phyloP scores from a whole-genome alignment of 2,329 filamentous ascomycete species.

The Myriosclerotinia duriaeana region DNA sequence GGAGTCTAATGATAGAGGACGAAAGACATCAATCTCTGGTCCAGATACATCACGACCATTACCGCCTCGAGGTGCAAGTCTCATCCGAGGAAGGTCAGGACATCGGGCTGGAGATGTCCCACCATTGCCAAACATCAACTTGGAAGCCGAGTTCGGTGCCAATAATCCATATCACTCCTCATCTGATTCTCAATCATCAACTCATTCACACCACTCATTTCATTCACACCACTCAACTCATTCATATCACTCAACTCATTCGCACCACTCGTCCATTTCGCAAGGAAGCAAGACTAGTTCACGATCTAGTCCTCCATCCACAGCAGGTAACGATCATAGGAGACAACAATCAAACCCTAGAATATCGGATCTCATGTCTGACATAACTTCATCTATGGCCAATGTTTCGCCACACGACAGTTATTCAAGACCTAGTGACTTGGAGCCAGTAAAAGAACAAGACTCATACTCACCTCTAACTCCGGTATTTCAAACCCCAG shows the following conservation, averaged over 20 bases:
- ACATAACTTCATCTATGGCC: constrained; percentile 54
- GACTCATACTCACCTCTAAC: constrained; percentile 24
- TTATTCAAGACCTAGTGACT: neutral
- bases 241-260: constrained; percentile 63
- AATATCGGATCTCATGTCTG: constrained; percentile 55
- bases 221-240: constrained; percentile 36
- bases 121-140: constrained; percentile 46
- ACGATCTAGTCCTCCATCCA: constrained; percentile 55
- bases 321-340: constrained; percentile 36
- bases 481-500: constrained; percentile 37
- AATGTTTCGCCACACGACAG: constrained; percentile 2
- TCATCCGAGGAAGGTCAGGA: constrained; percentile 34
- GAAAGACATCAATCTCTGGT: constrained; percentile 35
- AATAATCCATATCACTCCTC: constrained; percentile 65
- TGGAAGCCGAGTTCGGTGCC: constrained; percentile 59
- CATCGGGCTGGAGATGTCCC: constrained; percentile 32
- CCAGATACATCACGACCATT: constrained; percentile 37
- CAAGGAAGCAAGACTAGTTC: constrained; percentile 61
- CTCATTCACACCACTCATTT: constrained; percentile 48
- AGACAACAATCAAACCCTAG: constrained; percentile 45
- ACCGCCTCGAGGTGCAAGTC: constrained; percentile 38
- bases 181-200: constrained; percentile 65
- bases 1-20: constrained; percentile 24
- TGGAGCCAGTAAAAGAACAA: constrained; percentile 18
- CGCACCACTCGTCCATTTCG: constrained; percentile 60